Conservation (phyloP, 2,329 filamentous ascomycete species). For the Claviceps spartinae region DNA sequence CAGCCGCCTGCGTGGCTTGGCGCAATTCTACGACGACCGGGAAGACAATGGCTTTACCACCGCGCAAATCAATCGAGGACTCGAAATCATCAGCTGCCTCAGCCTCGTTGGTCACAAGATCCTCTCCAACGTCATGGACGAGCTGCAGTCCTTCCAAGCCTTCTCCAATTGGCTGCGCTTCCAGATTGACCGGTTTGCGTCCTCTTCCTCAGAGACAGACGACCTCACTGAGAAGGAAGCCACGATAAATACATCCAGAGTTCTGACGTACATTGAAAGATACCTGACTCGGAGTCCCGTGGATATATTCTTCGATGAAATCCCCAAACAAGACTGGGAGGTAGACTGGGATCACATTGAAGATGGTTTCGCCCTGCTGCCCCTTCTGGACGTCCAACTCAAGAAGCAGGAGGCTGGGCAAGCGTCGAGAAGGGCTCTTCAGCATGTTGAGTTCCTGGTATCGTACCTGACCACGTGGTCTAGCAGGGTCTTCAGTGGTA, state of each 20-base stretch:
- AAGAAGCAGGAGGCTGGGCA: slow-evolving; percentile 32
- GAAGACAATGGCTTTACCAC: slow-evolving; percentile 54
- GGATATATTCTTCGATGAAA: slow-evolving; percentile 41
- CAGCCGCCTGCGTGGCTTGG: slow-evolving; percentile 70
- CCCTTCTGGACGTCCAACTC: slow-evolving; percentile 36
- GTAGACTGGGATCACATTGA: slow-evolving; percentile 30
- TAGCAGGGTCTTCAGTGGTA: slow-evolving; percentile 47
- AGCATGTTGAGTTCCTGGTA: slow-evolving; percentile 51
- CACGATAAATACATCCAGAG: slow-evolving; percentile 56
- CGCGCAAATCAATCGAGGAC: slow-evolving; percentile 46
- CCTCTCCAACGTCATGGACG: slow-evolving; percentile 56
- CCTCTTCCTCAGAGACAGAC: slow-evolving; percentile 45
- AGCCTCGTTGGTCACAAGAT: slow-evolving; percentile 62
- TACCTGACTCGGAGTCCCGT: slow-evolving; percentile 56
- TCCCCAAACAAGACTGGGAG: slow-evolving; percentile 36
- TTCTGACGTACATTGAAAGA: slow-evolving; percentile 65
- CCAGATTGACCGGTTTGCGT: slow-evolving; percentile 65
- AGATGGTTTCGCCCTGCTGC: slow-evolving; percentile 30
- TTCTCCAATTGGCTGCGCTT: slow-evolving; percentile 79
- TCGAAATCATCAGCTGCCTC: slow-evolving; percentile 63
- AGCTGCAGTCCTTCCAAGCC: slow-evolving; percentile 60
- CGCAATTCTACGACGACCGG: slow-evolving; percentile 58
- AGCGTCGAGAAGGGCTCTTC: slow-evolving; percentile 35
- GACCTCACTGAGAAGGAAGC: slow-evolving; percentile 70
- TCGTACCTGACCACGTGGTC: slow-evolving; percentile 44